Percentiles rank a stretch among this genome's conserved stretches.
phyloP scores from a whole-genome alignment of 2,329 filamentous ascomycete species.

The Fusarium armeniacum region DNA sequence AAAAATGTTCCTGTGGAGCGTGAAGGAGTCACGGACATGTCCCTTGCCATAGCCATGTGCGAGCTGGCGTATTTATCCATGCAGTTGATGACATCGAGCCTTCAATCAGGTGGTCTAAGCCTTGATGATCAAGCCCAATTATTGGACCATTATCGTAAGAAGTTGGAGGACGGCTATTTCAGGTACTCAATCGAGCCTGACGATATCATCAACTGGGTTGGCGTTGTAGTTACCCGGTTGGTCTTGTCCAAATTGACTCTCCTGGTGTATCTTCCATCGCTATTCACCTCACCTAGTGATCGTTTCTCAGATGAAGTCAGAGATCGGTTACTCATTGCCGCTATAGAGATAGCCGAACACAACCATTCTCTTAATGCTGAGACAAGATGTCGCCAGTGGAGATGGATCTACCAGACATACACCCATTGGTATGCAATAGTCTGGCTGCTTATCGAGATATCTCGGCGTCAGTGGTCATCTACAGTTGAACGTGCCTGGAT shows the following conservation, averaged over 20 bases:
- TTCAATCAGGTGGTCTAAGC: conserved; percentile 47
- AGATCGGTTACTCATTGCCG: conserved; percentile 63
- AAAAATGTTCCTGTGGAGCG: conserved; percentile 62
- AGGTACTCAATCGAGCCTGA: conserved; percentile 54
- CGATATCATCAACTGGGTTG: conserved; percentile 57
- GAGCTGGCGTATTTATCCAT: conserved; percentile 56
- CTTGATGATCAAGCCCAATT: conserved; percentile 60
- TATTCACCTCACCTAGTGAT: conserved; percentile 59
- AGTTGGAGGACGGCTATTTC: conserved; percentile 60
- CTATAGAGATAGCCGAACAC: conserved; percentile 69
- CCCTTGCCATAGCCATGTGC: conserved; percentile 57
- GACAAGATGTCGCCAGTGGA: conserved; percentile 63
- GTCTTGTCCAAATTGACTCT: conserved; percentile 69
- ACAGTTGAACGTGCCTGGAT: conserved; percentile 63
- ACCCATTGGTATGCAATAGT: conserved; percentile 72
- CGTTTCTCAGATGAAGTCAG: conserved; percentile 57
- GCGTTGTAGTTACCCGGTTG: conserved; percentile 57
- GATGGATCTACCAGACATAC: conserved; percentile 72
- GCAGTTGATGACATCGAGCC: conserved; percentile 55
- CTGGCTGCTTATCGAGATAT: conserved; percentile 67
- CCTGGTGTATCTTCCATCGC: conserved; percentile 65
- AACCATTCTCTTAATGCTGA: conserved; percentile 68
- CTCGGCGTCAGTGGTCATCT: conserved; percentile 61
- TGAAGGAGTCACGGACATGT: conserved; percentile 68
- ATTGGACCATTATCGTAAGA: conserved; percentile 61